Conservation (phyloP, 2,329 filamentous ascomycete species). For the Neofusicoccum cordaticola region DNA sequence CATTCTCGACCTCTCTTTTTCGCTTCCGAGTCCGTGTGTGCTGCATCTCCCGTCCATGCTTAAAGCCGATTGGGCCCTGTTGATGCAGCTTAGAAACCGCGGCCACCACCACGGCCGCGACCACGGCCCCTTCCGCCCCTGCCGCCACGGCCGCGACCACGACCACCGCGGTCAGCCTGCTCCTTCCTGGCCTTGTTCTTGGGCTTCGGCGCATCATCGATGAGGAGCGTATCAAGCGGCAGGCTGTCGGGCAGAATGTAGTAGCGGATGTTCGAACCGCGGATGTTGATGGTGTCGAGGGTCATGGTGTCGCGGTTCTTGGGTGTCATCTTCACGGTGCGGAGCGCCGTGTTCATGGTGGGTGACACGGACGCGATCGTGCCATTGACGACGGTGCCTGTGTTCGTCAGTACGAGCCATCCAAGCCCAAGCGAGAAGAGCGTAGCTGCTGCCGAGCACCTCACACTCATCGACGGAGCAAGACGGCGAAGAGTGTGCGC, state of each 20-base stretch:
- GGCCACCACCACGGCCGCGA: slow-evolving; percentile 44
- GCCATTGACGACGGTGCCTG: slow-evolving; percentile 92
- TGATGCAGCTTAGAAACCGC: slow-evolving; percentile 7
- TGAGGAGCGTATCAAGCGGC: slow-evolving; percentile 88
- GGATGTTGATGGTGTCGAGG: slow-evolving; percentile 94
- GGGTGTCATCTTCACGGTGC: slow-evolving; percentile 93
- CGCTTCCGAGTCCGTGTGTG: not conserved
- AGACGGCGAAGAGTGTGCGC: too few relatives aligned
- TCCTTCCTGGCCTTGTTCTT: slow-evolving; percentile 99
- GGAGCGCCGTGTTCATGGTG: slow-evolving; percentile 96
- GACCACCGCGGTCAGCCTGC: slow-evolving; percentile 49
- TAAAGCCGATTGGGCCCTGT: not conserved
- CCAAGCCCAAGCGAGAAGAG: not conserved
- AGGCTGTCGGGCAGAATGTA: slow-evolving; percentile 94
- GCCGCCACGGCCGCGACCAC: slow-evolving; percentile 51
- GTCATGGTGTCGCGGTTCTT: slow-evolving; percentile 82
- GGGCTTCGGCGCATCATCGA: slow-evolving; percentile 95
- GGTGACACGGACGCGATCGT: slow-evolving; percentile 96
- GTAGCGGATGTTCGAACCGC: slow-evolving; percentile 93
- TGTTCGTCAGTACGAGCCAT: not conserved
- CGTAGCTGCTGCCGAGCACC: not conserved
- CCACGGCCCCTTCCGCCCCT: slow-evolving; percentile 45
- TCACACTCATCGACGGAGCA: too few relatives aligned
- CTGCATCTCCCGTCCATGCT: not conserved
- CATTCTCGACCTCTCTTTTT: not conserved